Conservation (phyloP, 352 stramenopile species). For the Globisporangium yorkense region DNA sequence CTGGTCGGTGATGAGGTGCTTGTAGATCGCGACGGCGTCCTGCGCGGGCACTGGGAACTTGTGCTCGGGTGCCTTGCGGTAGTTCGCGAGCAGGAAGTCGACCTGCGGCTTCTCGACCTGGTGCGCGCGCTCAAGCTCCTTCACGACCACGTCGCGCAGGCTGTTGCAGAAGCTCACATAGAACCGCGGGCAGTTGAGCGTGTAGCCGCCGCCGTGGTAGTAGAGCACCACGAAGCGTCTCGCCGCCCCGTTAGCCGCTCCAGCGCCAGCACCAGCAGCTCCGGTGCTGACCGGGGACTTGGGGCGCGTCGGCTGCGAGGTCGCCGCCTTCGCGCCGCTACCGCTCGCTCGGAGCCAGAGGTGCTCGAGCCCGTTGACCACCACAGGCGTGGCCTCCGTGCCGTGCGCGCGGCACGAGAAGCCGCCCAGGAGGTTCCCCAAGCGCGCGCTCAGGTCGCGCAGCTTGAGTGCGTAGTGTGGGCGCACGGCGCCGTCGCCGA, state of each 20-base stretch:
- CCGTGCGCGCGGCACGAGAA: constrained; percentile 13
- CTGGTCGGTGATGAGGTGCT: constrained; percentile 30
- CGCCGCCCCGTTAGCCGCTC: not conserved
- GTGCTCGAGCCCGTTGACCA: constrained; percentile 37
- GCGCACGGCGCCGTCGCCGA: constrained; percentile 13
- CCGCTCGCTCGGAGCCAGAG: constrained; percentile 23
- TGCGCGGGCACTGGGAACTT: constrained; percentile 31
- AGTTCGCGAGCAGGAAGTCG: constrained; percentile 43
- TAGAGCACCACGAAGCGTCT: constrained; percentile 10
- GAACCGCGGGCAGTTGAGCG: constrained; percentile 6
- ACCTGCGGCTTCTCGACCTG: constrained; percentile 18
- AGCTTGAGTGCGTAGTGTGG: constrained; percentile 15
- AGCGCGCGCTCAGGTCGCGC: constrained; percentile 16
- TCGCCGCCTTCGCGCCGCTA: not conserved
- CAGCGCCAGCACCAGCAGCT: not conserved
- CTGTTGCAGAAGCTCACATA: constrained; percentile 13
- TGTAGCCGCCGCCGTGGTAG: constrained; percentile 16
- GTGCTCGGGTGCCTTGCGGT: constrained; percentile 41
- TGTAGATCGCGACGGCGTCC: constrained; percentile 35
- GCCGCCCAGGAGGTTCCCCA: constrained; percentile 20
- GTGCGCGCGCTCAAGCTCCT: constrained; percentile 16
- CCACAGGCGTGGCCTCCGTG: constrained; percentile 17
- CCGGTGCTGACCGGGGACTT: not conserved
- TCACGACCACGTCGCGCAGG: constrained; percentile 13
- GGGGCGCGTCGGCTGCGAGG: not conserved